A percentile compares a stretch with the other conserved stretches of the same genome.
These are phyloP conservation scores for Kwoniella sp. DNA, from an alignment of 768 basidiomycete species.

Conservation along the genomic window DNA sequence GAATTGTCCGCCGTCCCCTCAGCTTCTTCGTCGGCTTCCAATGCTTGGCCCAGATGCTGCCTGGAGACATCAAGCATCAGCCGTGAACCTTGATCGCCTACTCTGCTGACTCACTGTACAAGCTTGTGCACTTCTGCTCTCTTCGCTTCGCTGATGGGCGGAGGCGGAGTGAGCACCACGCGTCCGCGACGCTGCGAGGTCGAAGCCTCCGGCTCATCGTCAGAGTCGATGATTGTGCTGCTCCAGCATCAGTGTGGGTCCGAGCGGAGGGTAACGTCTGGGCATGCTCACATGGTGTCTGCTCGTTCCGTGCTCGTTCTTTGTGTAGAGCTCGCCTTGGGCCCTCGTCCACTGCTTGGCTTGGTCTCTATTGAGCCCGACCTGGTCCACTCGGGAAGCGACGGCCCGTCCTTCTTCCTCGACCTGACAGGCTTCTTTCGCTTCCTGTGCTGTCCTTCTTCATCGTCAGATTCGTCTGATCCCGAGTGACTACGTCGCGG, in stretches of 20 bases:
- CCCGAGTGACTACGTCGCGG: slow-evolving; percentile 12
- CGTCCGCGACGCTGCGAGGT: not conserved
- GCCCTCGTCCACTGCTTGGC: slow-evolving; percentile 3
- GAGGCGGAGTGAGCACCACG: slow-evolving; percentile 17
- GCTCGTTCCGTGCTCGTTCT: slow-evolving; percentile 19
- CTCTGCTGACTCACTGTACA: slow-evolving; percentile 3
- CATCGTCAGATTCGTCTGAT: slow-evolving; percentile 8
- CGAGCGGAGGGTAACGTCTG: too few species aligned
- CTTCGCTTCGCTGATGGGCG: slow-evolving; percentile 11
- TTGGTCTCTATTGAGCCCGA: slow-evolving; percentile 2
- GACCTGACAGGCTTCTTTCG: slow-evolving; percentile 5
- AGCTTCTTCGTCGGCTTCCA: not conserved
- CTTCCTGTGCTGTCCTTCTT: slow-evolving; percentile 11
- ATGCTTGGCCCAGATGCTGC: not conserved
- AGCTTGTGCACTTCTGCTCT: slow-evolving; percentile 7
- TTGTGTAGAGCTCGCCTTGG: slow-evolving; percentile 1
- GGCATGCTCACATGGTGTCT: slow-evolving; percentile 19
- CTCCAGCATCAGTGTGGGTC: not conserved
- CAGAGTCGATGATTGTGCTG: slow-evolving; percentile 11
- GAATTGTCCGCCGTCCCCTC: not conserved
- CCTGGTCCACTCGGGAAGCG: slow-evolving; percentile 18
- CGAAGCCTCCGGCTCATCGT: slow-evolving; percentile 7
- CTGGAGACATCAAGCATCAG: not conserved
- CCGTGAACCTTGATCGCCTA: too few species aligned
- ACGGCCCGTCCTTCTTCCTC: slow-evolving; percentile 7